Conservation (phyloP, 2,329 filamentous ascomycete species). For the Diplodia mutila region DNA sequence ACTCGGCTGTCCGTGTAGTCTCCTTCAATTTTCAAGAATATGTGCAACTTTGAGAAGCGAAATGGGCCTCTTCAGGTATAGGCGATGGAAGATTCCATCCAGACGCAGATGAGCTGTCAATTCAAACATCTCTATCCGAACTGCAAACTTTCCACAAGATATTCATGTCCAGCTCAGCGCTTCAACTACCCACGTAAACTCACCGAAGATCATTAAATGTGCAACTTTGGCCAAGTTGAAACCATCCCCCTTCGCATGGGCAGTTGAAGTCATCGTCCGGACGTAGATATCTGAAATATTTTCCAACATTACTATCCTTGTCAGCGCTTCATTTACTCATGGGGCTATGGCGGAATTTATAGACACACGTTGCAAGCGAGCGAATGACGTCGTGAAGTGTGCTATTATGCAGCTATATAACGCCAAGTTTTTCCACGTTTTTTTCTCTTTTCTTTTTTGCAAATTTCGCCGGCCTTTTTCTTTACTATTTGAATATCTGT, state of each 20-base stretch:
- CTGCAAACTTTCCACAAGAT: too few species aligned
- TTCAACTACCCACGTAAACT: too few species aligned
- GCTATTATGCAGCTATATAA: neutral
- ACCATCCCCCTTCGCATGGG: neutral
- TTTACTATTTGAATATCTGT: neutral
- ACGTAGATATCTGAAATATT: neutral
- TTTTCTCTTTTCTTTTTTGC: neutral
- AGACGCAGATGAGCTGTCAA: too few species aligned
- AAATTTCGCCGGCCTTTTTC: neutral
- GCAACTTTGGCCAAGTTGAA: neutral
- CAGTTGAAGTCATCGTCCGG: neutral
- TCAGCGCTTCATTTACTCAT: too few species aligned
- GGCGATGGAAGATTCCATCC: too few species aligned
- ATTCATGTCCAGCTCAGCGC: too few species aligned
- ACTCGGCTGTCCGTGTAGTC: neutral
- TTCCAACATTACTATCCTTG: neutral
- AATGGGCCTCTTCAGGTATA: too few species aligned
- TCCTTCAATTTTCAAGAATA: neutral
- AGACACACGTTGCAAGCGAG: neutral
- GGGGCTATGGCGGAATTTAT: too few species aligned
- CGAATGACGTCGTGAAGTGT: neutral
- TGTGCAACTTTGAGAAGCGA: neutral
- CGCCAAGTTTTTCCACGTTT: neutral
- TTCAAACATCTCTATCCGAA: too few species aligned
- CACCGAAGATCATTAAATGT: neutral